Conservation (phyloP, 345 rosid species). For the Eucalyptus rudis region DNA sequence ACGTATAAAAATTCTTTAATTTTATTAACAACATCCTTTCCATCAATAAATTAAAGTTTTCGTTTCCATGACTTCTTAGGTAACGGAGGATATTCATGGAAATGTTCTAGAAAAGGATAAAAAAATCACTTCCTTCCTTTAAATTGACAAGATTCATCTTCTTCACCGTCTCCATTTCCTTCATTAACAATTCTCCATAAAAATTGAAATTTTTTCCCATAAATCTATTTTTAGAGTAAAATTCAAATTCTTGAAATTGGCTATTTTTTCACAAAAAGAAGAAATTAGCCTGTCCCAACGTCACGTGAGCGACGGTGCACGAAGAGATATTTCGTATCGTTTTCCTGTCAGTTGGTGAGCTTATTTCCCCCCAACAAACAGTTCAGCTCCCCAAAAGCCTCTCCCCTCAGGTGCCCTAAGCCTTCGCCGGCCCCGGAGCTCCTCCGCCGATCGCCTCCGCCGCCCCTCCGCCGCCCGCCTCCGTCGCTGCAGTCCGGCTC, state of each 20-base stretch:
- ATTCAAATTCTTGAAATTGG: background rate
- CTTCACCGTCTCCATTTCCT: background rate
- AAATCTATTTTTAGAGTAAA: background rate
- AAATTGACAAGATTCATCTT: background rate
- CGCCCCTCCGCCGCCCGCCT: background rate
- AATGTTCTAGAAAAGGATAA: background rate
- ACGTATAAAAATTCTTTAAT: fast-evolving
- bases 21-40: fast-evolving
- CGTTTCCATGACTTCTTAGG: fast-evolving
- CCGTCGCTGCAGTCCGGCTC: background rate
- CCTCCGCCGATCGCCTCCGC: background rate
- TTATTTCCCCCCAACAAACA: background rate
- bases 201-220: fast-evolving
- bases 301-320: background rate
- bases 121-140: background rate
- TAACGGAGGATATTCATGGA: background rate
- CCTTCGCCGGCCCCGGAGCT: background rate
- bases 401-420: background rate
- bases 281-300: background rate
- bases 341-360: background rate
- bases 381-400: background rate
- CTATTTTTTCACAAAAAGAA: background rate
- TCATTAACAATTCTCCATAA: background rate
- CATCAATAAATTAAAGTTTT: background rate
- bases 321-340: background rate